Percentiles rank a stretch among this genome's conserved stretches.
Evolutionary conservation across 768 basidiomycete genomes (phyloP).

Genomic region (Sporobolomyces phaffii): DNA sequence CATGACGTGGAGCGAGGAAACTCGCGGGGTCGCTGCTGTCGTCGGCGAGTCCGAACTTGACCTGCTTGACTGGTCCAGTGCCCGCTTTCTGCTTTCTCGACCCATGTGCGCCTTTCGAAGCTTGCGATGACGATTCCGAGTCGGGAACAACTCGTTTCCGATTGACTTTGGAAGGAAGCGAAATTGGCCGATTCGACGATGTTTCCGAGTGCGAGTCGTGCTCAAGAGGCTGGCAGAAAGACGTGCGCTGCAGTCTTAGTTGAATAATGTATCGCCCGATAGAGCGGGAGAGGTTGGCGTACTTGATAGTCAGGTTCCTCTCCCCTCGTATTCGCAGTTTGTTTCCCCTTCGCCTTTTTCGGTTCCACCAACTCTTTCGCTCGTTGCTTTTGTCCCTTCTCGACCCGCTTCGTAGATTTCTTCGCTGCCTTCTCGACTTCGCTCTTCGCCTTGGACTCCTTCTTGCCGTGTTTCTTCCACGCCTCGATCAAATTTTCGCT

Average conservation of each 20-base stretch:
- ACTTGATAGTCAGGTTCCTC: neutral
- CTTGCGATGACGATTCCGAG: neutral
- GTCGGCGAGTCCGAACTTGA: constrained; percentile 3
- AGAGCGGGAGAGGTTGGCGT: neutral
- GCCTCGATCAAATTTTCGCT: neutral
- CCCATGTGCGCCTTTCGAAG: neutral
- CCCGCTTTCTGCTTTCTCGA: neutral
- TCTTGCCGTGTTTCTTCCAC: neutral
- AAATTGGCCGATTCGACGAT: no score
- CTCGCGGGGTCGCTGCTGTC: neutral
- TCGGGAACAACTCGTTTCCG: constrained; percentile 13
- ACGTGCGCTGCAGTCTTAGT: no score
- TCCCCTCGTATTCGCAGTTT: neutral
- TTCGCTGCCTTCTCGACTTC: neutral
- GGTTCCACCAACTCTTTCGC: neutral
- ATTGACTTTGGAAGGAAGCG: constrained; percentile 1
- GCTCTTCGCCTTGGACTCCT: neutral
- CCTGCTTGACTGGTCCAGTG: constrained; percentile 1
- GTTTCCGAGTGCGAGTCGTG: no score
- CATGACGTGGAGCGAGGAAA: no score
- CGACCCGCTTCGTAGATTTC: neutral
- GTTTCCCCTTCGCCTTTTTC: neutral
- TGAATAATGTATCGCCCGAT: no score
- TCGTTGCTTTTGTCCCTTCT: neutral
- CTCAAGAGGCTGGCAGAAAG: neutral